phyloP scores from a whole-genome alignment of 2,329 filamentous ascomycete species.

The Gliomastix tumulicola region DNA sequence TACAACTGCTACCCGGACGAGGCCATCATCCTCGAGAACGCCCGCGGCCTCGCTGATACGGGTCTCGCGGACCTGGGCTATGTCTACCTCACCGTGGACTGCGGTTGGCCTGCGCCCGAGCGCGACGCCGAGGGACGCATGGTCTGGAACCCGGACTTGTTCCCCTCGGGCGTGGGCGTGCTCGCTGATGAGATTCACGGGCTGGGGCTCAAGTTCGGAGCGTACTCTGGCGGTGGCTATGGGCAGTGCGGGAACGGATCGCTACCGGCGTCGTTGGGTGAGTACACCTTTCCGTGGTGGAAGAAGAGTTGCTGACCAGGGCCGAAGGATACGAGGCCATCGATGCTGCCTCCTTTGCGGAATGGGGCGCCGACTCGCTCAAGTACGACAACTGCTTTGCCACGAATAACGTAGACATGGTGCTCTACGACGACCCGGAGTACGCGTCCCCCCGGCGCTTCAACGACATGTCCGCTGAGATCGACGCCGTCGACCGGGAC shows the following conservation, averaged over 20 bases:
- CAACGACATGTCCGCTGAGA: constrained; percentile 34
- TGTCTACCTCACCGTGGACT: constrained; percentile 48
- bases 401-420: constrained; percentile 30
- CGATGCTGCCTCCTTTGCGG: constrained; percentile 30
- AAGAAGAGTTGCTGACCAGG: background rate
- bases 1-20: constrained; percentile 26
- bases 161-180: constrained; percentile 41
- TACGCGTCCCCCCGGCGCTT: constrained; percentile 32
- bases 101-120: constrained; percentile 42
- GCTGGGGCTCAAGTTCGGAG: constrained; percentile 40
- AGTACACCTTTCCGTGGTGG: no score
- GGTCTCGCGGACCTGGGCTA: constrained; percentile 48
- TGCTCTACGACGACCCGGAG: constrained; percentile 28
- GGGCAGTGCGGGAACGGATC: constrained; percentile 33
- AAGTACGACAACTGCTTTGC: constrained; percentile 48
- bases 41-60: constrained; percentile 43
- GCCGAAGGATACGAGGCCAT: constrained; percentile 34
- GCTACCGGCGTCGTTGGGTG: constrained; percentile 35
- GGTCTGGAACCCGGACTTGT: constrained; percentile 40
- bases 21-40: constrained; percentile 34
- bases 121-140: constrained; percentile 34
- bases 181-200: constrained; percentile 42
- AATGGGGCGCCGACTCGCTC: constrained; percentile 39
- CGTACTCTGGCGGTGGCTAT: constrained; percentile 45
- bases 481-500: constrained; percentile 28